Conservation (phyloP, 495 filamentous ascomycete genomes). For the Recurvomyces mirabilis region DNA sequence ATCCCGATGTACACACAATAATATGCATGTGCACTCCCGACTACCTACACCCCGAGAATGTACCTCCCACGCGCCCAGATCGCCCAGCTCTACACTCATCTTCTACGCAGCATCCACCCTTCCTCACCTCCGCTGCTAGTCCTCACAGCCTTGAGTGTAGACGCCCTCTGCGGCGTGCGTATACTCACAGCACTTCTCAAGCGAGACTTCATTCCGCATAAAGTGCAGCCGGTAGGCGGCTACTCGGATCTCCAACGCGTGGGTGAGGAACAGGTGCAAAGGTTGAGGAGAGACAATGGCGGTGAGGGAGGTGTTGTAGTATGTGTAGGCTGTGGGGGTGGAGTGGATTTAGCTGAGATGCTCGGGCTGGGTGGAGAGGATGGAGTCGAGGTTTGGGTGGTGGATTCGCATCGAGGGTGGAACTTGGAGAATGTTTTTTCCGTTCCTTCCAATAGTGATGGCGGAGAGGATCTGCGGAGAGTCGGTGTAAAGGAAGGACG, state of each 20-base stretch:
- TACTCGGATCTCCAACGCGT: slow-evolving; percentile 78
- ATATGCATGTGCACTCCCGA: too few species aligned
- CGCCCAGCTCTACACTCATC: slow-evolving; percentile 78
- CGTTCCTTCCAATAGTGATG: slow-evolving; percentile 35
- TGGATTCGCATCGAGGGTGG: slow-evolving; percentile 88
- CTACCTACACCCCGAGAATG: slow-evolving; percentile 55
- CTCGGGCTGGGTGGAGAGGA: slow-evolving; percentile 55
- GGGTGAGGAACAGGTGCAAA: slow-evolving; percentile 62
- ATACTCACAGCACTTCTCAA: slow-evolving; percentile 85
- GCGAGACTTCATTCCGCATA: slow-evolving; percentile 96
- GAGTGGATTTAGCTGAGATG: slow-evolving; percentile 70
- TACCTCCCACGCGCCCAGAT: slow-evolving; percentile 87
- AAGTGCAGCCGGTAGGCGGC: slow-evolving; percentile 86
- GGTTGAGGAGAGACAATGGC: slow-evolving; percentile 70
- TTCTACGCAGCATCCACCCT: slow-evolving; percentile 68
- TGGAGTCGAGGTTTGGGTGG: slow-evolving; percentile 78
- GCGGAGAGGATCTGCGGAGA: slow-evolving; percentile 38
- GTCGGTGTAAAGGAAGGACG: slow-evolving; percentile 50
- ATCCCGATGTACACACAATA: too few species aligned
- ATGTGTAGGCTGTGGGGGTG: slow-evolving; percentile 82
- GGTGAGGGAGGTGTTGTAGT: slow-evolving; percentile 78
- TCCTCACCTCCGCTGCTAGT: slow-evolving; percentile 84
- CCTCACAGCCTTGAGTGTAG: slow-evolving; percentile 84
- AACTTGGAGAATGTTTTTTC: slow-evolving; percentile 90
- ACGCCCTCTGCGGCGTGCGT: slow-evolving; percentile 89